Evolutionary conservation across 352 stramenopile genomes (phyloP), one percentile per base, ranked within the genome.

Genomic region (Pythium aphanidermatum): DNA sequence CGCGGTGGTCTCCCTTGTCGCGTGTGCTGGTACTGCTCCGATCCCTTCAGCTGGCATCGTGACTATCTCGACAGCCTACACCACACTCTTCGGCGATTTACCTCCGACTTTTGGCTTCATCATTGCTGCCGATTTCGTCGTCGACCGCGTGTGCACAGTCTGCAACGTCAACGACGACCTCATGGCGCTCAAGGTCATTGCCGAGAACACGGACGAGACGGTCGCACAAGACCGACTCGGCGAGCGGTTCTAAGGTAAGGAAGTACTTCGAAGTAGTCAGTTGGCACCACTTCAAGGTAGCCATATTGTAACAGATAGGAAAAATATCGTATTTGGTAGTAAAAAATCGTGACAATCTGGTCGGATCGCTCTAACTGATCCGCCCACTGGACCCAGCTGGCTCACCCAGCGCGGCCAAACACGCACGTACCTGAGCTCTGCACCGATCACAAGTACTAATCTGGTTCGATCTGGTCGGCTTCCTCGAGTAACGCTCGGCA

Each of bases 91-190:
- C 16, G 65, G 64, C 11, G 58, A 70, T 21, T 67, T 75, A 35
- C 68, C 73, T n/a, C 63, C 60, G 7, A 78, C 66, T 0, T 85
- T 81, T 50, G 60, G 54, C 11, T 59, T 83, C 2, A 71, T 77
- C 40, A 39, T 80, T 19, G 66, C 74, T 5, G 66, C 79, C 50
- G 68, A 85, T 31, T 80, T 81, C 39, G 57, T 85, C 28, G 61
- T 68, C 5, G 73, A 85, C 17, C 75, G 75, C 35, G 47, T 87
- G 14, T 55, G 50, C 19, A 73, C 73, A 0, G 58, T 85, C 46
- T 77, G 73, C 55, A 83, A 87, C 36, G 71, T 87, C 9, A 81
- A 81, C 38, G 75, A 83, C 33, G 75, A 85, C 50, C 70, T 80
- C 40, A 78, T 84, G 64, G 72, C 70, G 21, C 62, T 84, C 23